Conservation (phyloP, 1,139 yeast species). For the Nematodospora anomalae region DNA sequence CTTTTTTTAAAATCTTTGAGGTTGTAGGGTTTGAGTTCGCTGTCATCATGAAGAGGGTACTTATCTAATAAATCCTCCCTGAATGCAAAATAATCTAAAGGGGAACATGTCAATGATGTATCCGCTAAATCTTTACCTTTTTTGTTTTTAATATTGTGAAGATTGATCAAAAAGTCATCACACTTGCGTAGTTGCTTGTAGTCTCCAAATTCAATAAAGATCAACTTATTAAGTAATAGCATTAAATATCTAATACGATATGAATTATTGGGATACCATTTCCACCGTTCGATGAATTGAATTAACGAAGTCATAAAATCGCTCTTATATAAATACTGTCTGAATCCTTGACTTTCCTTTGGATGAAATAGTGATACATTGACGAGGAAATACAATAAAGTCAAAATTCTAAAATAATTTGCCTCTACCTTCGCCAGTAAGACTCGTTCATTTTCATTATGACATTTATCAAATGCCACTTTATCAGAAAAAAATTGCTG, state of each 20-base stretch:
- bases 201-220: constrained; percentile 69
- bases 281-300: constrained; percentile 62
- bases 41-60: constrained; percentile 60
- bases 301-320: constrained; percentile 49
- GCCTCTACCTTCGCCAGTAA: constrained; percentile 14
- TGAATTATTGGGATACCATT: constrained; percentile 47
- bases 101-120: constrained; percentile 55
- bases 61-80: constrained; percentile 72
- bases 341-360: constrained; percentile 17
- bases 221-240: constrained; percentile 55
- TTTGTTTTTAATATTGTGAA: constrained; percentile 42
- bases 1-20: constrained; percentile 19
- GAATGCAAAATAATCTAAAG: constrained; percentile 77
- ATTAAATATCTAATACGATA: constrained; percentile 52
- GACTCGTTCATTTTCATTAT: neutral
- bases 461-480: constrained; percentile 15
- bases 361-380: constrained; percentile 25
- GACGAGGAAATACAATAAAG: constrained; percentile 54
- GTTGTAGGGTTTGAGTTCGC: constrained; percentile 18
- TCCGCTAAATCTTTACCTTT: constrained; percentile 19
- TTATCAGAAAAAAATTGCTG: constrained; percentile 18
- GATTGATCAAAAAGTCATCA: constrained; percentile 49
- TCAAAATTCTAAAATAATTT: constrained; percentile 40
- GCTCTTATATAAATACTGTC: constrained; percentile 23
- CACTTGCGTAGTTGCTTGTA: constrained; percentile 39